A percentile compares a stretch with the other conserved stretches of the same genome.
Conservation (phyloP, 2,329 filamentous ascomycete species). For the Calonectria montana region DNA sequence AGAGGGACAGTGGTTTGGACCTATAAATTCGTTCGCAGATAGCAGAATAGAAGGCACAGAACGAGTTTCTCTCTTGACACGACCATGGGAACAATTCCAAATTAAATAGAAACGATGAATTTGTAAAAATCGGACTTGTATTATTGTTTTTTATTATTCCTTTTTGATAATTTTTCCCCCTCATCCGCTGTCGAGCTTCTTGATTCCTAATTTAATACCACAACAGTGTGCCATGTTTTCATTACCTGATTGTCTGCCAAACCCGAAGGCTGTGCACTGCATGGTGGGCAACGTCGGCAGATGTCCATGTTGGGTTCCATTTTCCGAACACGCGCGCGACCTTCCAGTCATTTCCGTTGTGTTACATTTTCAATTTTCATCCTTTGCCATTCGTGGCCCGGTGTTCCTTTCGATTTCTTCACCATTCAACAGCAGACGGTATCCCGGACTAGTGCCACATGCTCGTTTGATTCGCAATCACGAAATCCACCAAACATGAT, state of each 20-base stretch:
- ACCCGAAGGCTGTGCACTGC: slow-evolving; percentile 7
- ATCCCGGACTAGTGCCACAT: not conserved
- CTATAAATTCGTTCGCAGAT: too few relatives aligned
- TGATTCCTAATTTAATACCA: not conserved
- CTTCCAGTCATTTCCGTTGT: slow-evolving; percentile 12
- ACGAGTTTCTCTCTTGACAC: too few relatives aligned
- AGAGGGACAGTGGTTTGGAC: too few relatives aligned
- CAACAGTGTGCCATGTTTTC: not conserved
- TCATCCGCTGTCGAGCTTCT: not conserved
- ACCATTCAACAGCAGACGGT: not conserved
- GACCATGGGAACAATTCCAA: too few relatives aligned
- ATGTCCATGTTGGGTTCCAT: not conserved
- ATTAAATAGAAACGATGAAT: too few relatives aligned
- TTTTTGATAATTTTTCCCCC: not conserved
- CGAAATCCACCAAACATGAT: slow-evolving; percentile 30
- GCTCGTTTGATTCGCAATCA: not conserved
- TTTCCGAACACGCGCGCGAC: slow-evolving; percentile 4
- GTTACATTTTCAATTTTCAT: slow-evolving; percentile 11
- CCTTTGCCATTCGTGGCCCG: not conserved
- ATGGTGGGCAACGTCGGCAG: not conserved
- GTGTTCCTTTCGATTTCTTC: not conserved
- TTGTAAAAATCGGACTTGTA: not conserved
- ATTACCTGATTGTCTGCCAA: slow-evolving; percentile 21
- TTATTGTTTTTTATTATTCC: not conserved
- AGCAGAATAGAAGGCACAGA: too few relatives aligned